Percentiles rank a stretch among this genome's conserved stretches.
These are phyloP conservation scores for Passiflora organensis DNA, from an alignment of 345 rosid species.

Conservation along the genomic window DNA sequence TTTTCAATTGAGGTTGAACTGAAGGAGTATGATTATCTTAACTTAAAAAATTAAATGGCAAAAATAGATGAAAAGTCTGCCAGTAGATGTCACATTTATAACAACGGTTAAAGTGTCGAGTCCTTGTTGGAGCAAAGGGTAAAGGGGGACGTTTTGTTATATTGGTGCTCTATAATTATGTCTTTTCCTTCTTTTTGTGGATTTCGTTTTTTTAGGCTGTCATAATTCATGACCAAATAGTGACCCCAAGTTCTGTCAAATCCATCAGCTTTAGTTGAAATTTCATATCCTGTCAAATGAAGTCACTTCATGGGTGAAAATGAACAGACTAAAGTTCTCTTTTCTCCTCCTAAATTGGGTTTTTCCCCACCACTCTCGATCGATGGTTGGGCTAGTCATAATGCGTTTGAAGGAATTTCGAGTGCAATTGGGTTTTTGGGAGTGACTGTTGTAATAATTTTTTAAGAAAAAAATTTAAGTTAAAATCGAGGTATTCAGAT, in stretches of 20 bases:
- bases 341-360: background rate
- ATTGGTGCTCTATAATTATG: too few species aligned
- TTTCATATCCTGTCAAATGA: slow-evolving; percentile 20
- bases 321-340: slow-evolving; percentile 29
- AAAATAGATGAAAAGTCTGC: too few species aligned
- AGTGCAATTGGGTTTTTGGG: slow-evolving; percentile 32
- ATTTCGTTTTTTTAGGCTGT: too few species aligned
- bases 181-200: too few species aligned
- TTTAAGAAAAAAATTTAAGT: slow-evolving; percentile 19
- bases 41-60: too few species aligned
- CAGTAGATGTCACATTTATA: too few species aligned
- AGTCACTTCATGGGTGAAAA: slow-evolving; percentile 30
- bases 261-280: slow-evolving; percentile 38
- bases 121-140: too few species aligned
- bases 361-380: slow-evolving; percentile 7
- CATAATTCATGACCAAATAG: slow-evolving; percentile 26
- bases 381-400: slow-evolving; percentile 11
- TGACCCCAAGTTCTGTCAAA: slow-evolving; percentile 49
- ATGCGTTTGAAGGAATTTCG: slow-evolving; percentile 17
- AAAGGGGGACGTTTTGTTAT: too few species aligned
- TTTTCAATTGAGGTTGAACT: too few species aligned
- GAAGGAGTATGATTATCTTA: too few species aligned
- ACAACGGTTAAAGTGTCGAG: too few species aligned
- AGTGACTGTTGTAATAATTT: slow-evolving; percentile 32
- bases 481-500: too few species aligned